These are phyloP conservation scores for Elsinoe perseae DNA, from an alignment of 2,329 filamentous ascomycete genomes.

Conservation along the genomic window DNA sequence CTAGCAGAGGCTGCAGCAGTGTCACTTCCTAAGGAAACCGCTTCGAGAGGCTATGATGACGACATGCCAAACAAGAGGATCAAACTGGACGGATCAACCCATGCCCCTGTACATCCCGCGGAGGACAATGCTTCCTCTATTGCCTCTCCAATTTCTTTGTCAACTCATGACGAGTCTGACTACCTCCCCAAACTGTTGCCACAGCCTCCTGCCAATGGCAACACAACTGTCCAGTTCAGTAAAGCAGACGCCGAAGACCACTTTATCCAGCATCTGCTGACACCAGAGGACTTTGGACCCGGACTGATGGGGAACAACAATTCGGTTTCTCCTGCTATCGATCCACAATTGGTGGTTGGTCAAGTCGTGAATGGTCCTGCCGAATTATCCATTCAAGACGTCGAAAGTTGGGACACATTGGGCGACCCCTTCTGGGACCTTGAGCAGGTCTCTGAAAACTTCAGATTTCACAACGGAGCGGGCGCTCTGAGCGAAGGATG, in stretches of 20 bases:
- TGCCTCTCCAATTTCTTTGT: background rate
- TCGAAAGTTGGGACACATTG: background rate
- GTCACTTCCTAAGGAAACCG: background rate
- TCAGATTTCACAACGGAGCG: background rate
- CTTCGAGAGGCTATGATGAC: background rate
- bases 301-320: background rate
- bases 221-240: background rate
- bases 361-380: background rate
- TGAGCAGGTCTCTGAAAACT: background rate
- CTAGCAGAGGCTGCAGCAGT: background rate
- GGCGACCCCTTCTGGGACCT: background rate
- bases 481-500: background rate
- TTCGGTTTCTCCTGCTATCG: background rate
- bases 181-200: background rate
- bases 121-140: background rate
- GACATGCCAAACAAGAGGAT: background rate
- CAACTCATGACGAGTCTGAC: background rate
- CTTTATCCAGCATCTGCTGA: background rate
- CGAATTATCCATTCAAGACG: background rate
- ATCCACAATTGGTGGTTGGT: background rate
- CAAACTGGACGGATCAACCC: background rate
- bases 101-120: background rate
- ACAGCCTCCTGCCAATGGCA: too few relatives aligned
- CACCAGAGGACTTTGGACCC: background rate
- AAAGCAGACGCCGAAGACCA: background rate